Evolutionary conservation across 805 yeast genomes (phyloP).

Genomic region (Metschnikowia corniflorae): DNA sequence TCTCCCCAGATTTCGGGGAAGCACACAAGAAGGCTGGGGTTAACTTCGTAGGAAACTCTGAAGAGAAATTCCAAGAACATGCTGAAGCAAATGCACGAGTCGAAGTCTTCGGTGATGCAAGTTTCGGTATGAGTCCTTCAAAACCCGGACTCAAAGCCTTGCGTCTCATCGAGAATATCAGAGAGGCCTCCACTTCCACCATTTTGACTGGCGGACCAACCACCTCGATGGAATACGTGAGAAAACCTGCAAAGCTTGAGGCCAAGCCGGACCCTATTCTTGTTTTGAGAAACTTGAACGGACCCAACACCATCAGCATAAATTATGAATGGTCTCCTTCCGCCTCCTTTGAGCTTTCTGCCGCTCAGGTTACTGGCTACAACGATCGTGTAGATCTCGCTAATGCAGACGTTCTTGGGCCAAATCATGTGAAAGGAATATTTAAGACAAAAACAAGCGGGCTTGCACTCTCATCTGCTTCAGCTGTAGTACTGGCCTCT

Average conservation of each 20-base stretch:
- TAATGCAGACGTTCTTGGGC: too few relatives aligned
- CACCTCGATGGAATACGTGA: constrained; percentile 1
- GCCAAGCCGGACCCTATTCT: constrained; percentile 3
- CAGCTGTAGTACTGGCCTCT: not conserved
- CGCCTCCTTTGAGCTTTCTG: too few relatives aligned
- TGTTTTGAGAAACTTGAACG: not conserved
- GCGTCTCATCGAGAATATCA: too few relatives aligned
- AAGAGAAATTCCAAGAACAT: not conserved
- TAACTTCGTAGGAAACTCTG: not conserved
- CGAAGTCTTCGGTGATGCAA: not conserved
- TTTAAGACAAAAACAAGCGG: too few relatives aligned
- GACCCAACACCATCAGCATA: constrained; percentile 3
- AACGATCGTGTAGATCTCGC: too few relatives aligned
- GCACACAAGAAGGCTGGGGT: not conserved
- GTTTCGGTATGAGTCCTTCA: not conserved
- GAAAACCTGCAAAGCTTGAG: not conserved
- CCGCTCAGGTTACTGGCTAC: too few relatives aligned
- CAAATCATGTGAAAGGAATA: too few relatives aligned
- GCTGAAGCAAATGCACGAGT: not conserved
- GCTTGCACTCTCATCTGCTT: too few relatives aligned
- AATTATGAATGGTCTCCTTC: constrained; percentile 1
- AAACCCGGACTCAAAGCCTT: too few relatives aligned
- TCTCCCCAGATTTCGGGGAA: not conserved
- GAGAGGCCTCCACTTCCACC: too few relatives aligned
- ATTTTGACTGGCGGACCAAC: constrained; percentile 1